Base-by-base conservation (phyloP, 2,329 filamentous ascomycete species). In the Claviceps sp. region DNA sequence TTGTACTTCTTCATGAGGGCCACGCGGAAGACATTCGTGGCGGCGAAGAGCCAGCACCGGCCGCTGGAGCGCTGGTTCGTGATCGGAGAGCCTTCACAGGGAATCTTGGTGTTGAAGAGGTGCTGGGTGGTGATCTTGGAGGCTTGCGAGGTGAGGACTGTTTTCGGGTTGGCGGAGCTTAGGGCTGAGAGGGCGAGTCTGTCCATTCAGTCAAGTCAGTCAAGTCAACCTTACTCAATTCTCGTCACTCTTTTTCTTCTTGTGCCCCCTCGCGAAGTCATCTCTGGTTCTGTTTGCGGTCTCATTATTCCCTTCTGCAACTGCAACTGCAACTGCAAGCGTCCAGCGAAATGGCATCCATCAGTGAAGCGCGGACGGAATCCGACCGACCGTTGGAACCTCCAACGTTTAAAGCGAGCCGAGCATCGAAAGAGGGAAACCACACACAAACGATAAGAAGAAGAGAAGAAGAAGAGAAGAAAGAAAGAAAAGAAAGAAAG, bases 1-100 rank as follows among this genome's bases (percentile, higher is more conserved):
- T 82, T 79, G 67, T 94, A 86, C 60, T 83, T 83, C 67, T 86
- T 85, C 84, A 93, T 91, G 46, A 95, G 74, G 1, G 88, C 85
- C n/a, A 95, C 78, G 29, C 89, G 84, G 69, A 95, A 93, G 52
- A 94, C 83, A 60, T 95, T 95, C n/a, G 87, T 93, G 4, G 86
- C 81, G 1, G 89, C 89, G 60, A 95, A 95, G 56, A 95, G 79
- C 89, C 89, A 95, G 73, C 89, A 95, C 56, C 89, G 77, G 7
- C 88, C 89, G 2, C 85, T 89, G 7, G 79, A 79, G 37, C 83
- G 77, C 70, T 95, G 88, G 65, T 94, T 90, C 0, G 89, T 94
- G 55, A 95, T 83, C 0, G 89, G 89, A 0, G 75, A 77, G 47
- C 88, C 89, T 66, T 95, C 88, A 51, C 86, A 76, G 0, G 88